Evolutionary conservation across 352 stramenopile genomes (phyloP).

Genomic region (Pythium phragmiticola): DNA sequence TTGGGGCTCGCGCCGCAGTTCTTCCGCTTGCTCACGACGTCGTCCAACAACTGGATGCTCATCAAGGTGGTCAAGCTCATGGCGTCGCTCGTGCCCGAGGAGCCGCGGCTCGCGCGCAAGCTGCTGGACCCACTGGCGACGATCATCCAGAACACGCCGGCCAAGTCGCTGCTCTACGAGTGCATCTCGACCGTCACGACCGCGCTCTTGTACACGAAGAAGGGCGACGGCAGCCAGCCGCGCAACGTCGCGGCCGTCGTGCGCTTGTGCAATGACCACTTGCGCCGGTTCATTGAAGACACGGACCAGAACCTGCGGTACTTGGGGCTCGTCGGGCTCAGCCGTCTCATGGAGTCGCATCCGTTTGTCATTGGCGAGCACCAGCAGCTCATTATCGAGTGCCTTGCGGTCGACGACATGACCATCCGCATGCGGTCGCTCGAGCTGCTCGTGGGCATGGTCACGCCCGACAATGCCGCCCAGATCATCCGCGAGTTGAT

Average conservation of each 20-base stretch:
- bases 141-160: slow-evolving; percentile 96
- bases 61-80: slow-evolving; percentile 99
- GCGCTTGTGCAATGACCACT: slow-evolving; percentile 93
- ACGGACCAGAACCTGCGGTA: slow-evolving; percentile 99
- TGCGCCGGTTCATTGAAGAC: slow-evolving; percentile 96
- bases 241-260: slow-evolving; percentile 94
- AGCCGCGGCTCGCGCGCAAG: slow-evolving; percentile 97
- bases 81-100: slow-evolving; percentile 95
- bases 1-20: slow-evolving; percentile 96
- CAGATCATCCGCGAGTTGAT: slow-evolving; percentile 97
- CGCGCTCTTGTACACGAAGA: slow-evolving; percentile 95
- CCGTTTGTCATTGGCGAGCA: slow-evolving; percentile 95
- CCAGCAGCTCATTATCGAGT: slow-evolving; percentile 95
- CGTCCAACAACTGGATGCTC: slow-evolving; percentile 99
- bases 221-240: slow-evolving; percentile 94
- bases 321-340: slow-evolving; percentile 96
- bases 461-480: slow-evolving; percentile 94
- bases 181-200: slow-evolving; percentile 97
- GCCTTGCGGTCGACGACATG: slow-evolving; percentile 97
- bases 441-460: slow-evolving; percentile 95
- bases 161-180: slow-evolving; percentile 98
- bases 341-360: slow-evolving; percentile 96
- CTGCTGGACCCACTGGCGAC: slow-evolving; percentile 96
- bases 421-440: slow-evolving; percentile 98
- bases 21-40: slow-evolving; percentile 97